Evolutionary conservation across 2,329 filamentous ascomycete species (phyloP), one percentile per base, ranked within the genome.

Genomic region (Alternaria tenuissima): DNA sequence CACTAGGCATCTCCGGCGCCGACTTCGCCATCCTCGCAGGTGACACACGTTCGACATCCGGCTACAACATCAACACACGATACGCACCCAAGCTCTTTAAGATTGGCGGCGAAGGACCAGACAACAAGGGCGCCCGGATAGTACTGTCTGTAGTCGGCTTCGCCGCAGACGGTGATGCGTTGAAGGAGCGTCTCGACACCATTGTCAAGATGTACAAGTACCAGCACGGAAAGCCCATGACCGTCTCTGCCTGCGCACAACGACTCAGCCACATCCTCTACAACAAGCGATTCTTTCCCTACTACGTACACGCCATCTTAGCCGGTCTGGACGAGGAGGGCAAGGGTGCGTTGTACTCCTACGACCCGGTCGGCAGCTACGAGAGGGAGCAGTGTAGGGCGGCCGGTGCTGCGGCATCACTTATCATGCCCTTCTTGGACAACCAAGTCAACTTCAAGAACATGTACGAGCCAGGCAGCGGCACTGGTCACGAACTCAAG

Each of bases 371-470:
- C 42, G 95, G 95, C 70, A 96, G 92, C 78, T 99, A 98, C 82
- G 95, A 99, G 85, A 86, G 95, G 68, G 95, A 99, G 83, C 92
- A 96, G 83, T 97, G 94, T 83, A 89, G 94, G 67, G 94, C 95
- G 36, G 95, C 92, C 42, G 95, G 95, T 72, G 94, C 95, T 14
- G 94, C 94, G 20, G 91, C 93, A 55, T 95, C 92, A 75, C 83
- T 99, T 80, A 99, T 99, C 81, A 99, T 97, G 92, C 95, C 95
- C 1, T 99, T 99, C 86, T 83, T 99, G 76, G 95, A 99, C 81
- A 99, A 99, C 80, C 96, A 99, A 82, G 95, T 99, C 84, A 98
- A 98, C 84, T 94, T 94, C 86, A 99, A 97, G 87, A 99, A 99
- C 80, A 94, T 97, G 84, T 96, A 97, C 78, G 86, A 95, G 57